Percentiles rank a stretch among this genome's conserved stretches.
Conservation (phyloP, 179 eudicot species). For the Pouteria campechiana region DNA sequence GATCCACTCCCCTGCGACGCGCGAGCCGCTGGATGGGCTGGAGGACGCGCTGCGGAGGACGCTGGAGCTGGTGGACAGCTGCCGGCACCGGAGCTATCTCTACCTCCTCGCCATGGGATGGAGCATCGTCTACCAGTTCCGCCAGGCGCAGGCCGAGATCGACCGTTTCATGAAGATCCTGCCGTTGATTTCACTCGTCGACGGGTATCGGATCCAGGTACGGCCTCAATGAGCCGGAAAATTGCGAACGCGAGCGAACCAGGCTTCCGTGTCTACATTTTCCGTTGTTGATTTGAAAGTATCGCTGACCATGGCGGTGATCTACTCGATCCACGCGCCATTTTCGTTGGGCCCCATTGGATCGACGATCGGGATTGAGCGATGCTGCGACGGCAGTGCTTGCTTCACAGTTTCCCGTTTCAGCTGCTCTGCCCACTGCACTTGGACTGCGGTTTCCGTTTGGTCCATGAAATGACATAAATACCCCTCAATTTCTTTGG, state of each 20-base stretch:
- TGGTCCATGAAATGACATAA: too few species aligned
- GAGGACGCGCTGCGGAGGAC: slow-evolving; percentile 87
- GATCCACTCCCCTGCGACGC: slow-evolving; percentile 68
- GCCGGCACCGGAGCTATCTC: slow-evolving; percentile 78
- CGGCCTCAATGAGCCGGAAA: too few species aligned
- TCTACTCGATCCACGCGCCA: too few species aligned
- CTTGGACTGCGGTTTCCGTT: too few species aligned
- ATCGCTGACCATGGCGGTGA: too few species aligned
- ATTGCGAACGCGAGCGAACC: too few species aligned
- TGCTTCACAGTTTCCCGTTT: too few species aligned
- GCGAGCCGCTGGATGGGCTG: slow-evolving; percentile 83
- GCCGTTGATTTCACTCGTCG: slow-evolving; percentile 80
- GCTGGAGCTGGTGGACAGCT: slow-evolving; percentile 70
- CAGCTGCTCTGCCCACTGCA: too few species aligned
- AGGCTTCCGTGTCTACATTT: background rate
- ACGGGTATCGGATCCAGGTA: slow-evolving; percentile 74
- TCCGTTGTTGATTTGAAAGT: background rate
- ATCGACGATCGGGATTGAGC: too few species aligned
- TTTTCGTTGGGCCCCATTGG: too few species aligned
- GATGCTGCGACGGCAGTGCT: too few species aligned
- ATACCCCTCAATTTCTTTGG: too few species aligned
- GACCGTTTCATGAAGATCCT: slow-evolving; percentile 76
- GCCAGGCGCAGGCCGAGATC: slow-evolving; percentile 81
- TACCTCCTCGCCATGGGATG: slow-evolving; percentile 95
- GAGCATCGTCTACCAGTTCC: slow-evolving; percentile 86